phyloP scores from a whole-genome alignment of 148 eudicot genomes.

The Spergularia marina region DNA sequence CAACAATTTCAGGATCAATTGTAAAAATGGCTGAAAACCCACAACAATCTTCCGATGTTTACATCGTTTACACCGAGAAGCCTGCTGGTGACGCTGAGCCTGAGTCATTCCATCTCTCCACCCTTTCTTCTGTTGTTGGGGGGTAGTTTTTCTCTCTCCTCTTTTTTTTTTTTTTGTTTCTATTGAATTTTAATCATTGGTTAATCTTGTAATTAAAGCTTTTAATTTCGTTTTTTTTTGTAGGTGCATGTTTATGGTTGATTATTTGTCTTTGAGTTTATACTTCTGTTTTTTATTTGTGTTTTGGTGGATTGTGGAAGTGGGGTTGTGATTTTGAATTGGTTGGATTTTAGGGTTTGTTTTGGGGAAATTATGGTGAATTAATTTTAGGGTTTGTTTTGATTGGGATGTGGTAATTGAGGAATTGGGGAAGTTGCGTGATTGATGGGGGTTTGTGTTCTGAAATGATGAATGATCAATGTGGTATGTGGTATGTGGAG shows the following conservation, averaged over 20 bases:
- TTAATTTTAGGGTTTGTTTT: not conserved
- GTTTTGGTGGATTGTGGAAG: conserved; percentile 2
- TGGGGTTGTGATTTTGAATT: conserved; percentile 12
- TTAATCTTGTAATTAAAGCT: not conserved
- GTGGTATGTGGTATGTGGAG: too few relatives aligned
- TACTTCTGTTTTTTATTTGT: not conserved
- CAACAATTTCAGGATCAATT: conserved; percentile 16
- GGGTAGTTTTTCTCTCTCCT: conserved; percentile 29
- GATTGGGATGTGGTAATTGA: not conserved
- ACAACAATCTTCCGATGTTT: conserved; percentile 35
- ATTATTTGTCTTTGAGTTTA: not conserved
- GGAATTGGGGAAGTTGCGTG: too few relatives aligned
- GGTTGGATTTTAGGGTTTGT: not conserved
- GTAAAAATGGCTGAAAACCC: conserved; percentile 28
- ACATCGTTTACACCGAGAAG: conserved; percentile 69
- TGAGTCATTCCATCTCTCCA: conserved; percentile 53
- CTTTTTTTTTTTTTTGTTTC: not conserved
- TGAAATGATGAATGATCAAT: conserved; percentile 2
- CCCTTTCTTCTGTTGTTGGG: conserved; percentile 54
- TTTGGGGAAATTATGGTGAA: not conserved
- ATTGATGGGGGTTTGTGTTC: not conserved
- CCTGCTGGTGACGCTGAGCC: conserved; percentile 48
- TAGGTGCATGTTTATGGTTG: not conserved
- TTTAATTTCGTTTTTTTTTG: not conserved
- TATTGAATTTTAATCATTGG: not conserved